Evolutionary conservation across 768 basidiomycete genomes (phyloP), one percentile per base, ranked within the genome.

Genomic region (Candolleomyces efflorescens): DNA sequence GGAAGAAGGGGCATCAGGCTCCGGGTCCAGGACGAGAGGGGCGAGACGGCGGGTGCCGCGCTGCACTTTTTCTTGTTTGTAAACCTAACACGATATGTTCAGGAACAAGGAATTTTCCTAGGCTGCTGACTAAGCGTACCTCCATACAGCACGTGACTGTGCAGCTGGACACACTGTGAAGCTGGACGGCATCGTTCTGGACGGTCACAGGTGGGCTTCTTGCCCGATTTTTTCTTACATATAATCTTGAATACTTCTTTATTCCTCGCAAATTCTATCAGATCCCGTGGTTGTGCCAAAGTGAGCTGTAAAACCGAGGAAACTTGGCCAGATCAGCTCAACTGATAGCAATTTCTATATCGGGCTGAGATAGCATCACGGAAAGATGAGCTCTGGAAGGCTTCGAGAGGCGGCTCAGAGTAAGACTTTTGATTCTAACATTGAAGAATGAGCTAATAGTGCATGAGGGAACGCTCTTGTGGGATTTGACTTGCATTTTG

Each of bases 21-120:
- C 71, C 45, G 70, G 49, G 67, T 76, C 68, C 62, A 71, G 65
- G 58, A 71, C 62, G 60, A 71, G 61, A 62, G 73, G 64, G 60
- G 67, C 68, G 53, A 73, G 74, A 45, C 72, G 75, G 60, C 78
- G 74, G 68, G 62, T 71, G 45, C 69, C 70, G 59, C 77, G 73
- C 64, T 75, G 76, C 70, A 78, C 78, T 72, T 85, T 86, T 72
- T 89, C 87, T 77, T 83, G 86, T 80, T 89, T 89, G 76, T 84
- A 82, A 62, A 81, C 80, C 88, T 89, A 65, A 63, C 66, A 32
- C 6, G 32, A 32, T 32, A 32, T 7, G 32, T 32, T 32, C 32
- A 56, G 61, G 64, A 63, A 60, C 64, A 68, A 68, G 60, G 60
- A 59, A 66, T 71, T 62, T 63, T 59, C 32, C 32, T n/a, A 51